phyloP scores from a whole-genome alignment of 805 yeast genomes.

The Komagataella pseudopastoris region DNA sequence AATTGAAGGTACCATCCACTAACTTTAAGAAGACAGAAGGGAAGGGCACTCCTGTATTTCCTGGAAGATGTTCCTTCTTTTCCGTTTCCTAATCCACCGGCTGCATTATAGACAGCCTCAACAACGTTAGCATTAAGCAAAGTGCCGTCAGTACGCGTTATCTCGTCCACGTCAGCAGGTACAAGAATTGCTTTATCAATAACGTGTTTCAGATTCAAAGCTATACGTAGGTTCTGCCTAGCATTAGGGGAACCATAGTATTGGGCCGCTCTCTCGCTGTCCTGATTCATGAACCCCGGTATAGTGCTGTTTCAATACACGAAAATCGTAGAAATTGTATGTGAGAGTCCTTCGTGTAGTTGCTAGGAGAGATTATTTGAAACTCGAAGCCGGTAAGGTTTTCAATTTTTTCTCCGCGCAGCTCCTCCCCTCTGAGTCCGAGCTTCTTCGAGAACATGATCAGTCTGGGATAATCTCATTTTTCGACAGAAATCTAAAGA shows the following conservation, averaged over 20 bases:
- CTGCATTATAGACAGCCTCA: conserved; percentile 53
- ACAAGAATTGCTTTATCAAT: conserved; percentile 65
- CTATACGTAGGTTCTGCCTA: conserved; percentile 54
- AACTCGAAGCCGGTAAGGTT: neutral
- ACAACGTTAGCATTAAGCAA: conserved; percentile 46
- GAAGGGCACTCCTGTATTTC: conserved; percentile 53
- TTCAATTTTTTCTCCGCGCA: neutral
- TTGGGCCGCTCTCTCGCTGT: neutral
- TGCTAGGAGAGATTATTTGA: neutral
- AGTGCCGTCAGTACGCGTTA: conserved; percentile 43
- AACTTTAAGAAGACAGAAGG: conserved; percentile 65
- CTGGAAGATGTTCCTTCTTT: conserved; percentile 36
- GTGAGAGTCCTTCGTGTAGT: neutral
- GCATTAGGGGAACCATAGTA: conserved; percentile 35
- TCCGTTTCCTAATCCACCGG: conserved; percentile 66
- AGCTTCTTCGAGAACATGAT: neutral
- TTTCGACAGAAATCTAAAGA: neutral
- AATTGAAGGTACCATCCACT: conserved; percentile 64
- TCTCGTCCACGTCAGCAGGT: conserved; percentile 33
- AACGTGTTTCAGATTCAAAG: conserved; percentile 57
- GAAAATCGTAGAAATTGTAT: too few species aligned
- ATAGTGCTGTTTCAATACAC: too few species aligned
- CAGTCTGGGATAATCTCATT: neutral
- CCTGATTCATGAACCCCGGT: neutral
- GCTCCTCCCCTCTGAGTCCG: neutral